These are phyloP conservation scores for Leccinum ochraceum DNA, from an alignment of 768 basidiomycete species.

Conservation along the genomic window DNA sequence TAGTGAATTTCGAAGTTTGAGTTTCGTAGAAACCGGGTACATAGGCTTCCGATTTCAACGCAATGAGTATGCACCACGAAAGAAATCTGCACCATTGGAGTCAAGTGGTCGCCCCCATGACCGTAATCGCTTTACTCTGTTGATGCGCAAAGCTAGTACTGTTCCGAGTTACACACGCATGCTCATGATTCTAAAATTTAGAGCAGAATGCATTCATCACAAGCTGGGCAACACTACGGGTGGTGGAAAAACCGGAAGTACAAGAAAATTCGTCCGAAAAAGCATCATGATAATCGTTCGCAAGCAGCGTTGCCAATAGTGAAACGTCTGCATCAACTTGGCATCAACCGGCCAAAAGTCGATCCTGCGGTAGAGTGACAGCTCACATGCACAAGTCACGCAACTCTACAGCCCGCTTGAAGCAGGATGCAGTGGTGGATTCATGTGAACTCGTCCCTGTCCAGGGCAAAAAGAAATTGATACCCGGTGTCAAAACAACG, in stretches of 20 bases:
- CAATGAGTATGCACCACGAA: not conserved
- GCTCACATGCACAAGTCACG: constrained; percentile 4
- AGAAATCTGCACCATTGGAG: not conserved
- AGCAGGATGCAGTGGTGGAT: constrained; percentile 5
- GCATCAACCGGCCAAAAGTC: not conserved
- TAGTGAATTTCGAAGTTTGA: not conserved
- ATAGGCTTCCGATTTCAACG: not conserved
- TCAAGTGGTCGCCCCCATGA: not conserved
- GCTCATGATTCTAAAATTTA: not conserved
- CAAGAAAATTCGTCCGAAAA: not conserved
- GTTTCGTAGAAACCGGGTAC: too few relatives aligned
- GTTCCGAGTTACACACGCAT: not conserved
- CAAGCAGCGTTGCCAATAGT: not conserved
- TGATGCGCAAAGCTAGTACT: not conserved
- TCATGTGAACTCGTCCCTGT: constrained; percentile 4
- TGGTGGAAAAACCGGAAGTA: not conserved
- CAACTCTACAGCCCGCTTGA: constrained; percentile 11
- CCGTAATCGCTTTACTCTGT: too few relatives aligned
- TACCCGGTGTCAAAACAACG: constrained; percentile 12
- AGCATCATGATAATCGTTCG: not conserved
- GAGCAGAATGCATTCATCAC: not conserved
- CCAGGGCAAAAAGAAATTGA: constrained; percentile 4
- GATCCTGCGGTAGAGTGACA: constrained; percentile 7
- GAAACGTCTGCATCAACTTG: constrained; percentile 4
- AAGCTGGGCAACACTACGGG: not conserved